Evolutionary conservation across 768 basidiomycete genomes (phyloP), one percentile per base, ranked within the genome.

Genomic region (Termitomyces sp.): DNA sequence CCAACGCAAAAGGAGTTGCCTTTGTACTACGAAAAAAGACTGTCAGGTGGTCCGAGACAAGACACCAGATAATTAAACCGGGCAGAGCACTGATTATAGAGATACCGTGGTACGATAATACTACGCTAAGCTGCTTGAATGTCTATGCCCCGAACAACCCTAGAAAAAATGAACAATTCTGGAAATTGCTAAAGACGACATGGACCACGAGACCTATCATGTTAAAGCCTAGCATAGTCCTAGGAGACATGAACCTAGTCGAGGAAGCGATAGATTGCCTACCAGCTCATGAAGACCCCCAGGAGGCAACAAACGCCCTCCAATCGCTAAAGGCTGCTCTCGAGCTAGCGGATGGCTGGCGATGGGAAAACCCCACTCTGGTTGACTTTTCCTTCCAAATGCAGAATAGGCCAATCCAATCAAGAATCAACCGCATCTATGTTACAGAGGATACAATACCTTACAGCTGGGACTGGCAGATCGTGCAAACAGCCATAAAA

Each of bases 231-330:
- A 70, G 78, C 30, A 16, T 77, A 0, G 57, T 82, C 42, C 45
- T 74, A 0, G 76, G 79, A 0, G 76, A 82, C 58, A 73, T 74
- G 46, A 81, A 82, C 61, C 27, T 80, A 0, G 71, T 74, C 0
- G 76, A 81, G 54, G 73, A 77, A 0, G 24, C 62, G 0, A 57
- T 78, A 0, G 78, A 77, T 69, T 41, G 73, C 66, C 3, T 73
- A 61, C 0, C 63, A 60, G 0, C 69, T 36, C 16, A 77, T 57
- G n/a, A 69, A 55, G 1, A 44, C 65, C 0, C 64, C 61, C 6
- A 31, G 7, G 31, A 31, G 7, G 31, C 7, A 31, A 7, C 7
- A 7, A 7, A 31, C 3, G 31, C 31, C 31, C 31, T 31, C 7
- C 7, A 31, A 31, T 3, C 7, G 3, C 31, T 31, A 31, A 31